Base-by-base conservation (phyloP, 768 basidiomycete genomes). In the Amanita thiersii region DNA sequence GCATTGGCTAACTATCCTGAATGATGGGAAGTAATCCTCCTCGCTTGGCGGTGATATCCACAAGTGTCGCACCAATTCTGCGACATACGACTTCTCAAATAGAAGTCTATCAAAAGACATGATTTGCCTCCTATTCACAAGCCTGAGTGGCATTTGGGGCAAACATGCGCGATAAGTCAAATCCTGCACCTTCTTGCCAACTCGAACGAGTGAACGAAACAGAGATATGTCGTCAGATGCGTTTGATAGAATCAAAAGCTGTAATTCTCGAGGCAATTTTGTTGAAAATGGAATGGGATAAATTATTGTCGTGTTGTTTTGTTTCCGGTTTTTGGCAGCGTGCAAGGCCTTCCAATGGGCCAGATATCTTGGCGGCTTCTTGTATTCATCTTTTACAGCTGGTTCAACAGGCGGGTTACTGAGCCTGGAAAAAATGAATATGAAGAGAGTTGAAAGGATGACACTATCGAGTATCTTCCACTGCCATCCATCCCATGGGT, bases 1-100 rank as follows among this genome's bases (percentile, higher is more conserved):
- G 44, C 64, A 66, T 0, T 10, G 10, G 25, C 10, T 12, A 26
- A 42, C n/a, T 4, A 42, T 15, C 24, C 24, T 26, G 3, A 12
- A 15, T 1, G 32, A 42, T 18, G n/a, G 40, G 21, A 35, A 34
- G 1, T 18, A n/a, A 2, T 24, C 32, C 18, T 42, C 40, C 19
- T 26, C 32, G 6, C 26, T 32, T 8, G 15, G 31, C 3, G 40
- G 40, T 1, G 33, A 34, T n/a, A 42, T 42, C 40, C 40, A 35
- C 1, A 42, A 21, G n/a, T 34, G 33, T 1, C 12, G 40, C 1
- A 35, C 23, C 4, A 35, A n/a, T 2, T 15, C 3, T 8, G 23
- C 24, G 17, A 35, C 9, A 5, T 18, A 2, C 1, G 40, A 24
- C n/a, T 42, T 34, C 1, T 10, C 26, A 0, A 24, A 35, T 17